Conservation (phyloP, 2,329 filamentous ascomycete species). For the Beauveria sp. region DNA sequence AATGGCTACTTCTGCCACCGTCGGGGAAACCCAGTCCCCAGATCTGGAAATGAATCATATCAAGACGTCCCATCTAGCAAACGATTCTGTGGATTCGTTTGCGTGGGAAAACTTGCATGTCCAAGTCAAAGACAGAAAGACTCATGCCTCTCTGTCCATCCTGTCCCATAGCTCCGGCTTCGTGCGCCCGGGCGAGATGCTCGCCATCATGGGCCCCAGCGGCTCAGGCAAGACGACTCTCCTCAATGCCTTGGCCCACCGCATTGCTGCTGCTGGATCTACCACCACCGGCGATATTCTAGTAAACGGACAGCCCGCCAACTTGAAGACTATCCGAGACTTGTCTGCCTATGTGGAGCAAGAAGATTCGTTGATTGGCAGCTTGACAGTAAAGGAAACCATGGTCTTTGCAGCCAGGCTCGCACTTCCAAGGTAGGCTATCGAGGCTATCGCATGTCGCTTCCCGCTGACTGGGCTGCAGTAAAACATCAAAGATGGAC, state of each 20-base stretch:
- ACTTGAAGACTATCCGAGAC: slow-evolving; percentile 49
- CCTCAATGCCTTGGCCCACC: slow-evolving; percentile 67
- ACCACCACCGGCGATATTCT: slow-evolving; percentile 44
- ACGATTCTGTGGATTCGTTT: slow-evolving; percentile 55
- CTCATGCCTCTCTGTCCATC: slow-evolving; percentile 12
- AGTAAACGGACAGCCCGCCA: slow-evolving; percentile 51
- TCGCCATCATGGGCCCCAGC: slow-evolving; percentile 74
- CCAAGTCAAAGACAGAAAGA: slow-evolving; percentile 58
- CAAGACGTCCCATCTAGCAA: slow-evolving; percentile 42
- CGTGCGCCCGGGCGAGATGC: slow-evolving; percentile 50
- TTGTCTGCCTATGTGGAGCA: slow-evolving; percentile 79
- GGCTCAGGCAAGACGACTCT: slow-evolving; percentile 76
- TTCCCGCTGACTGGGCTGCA: slow-evolving; percentile 10
- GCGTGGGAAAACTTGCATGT: slow-evolving; percentile 60
- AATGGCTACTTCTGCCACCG: background rate
- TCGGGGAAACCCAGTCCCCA: background rate
- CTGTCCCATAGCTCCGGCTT: slow-evolving; percentile 14
- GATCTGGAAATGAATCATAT: slow-evolving; percentile 12
- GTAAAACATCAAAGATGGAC: slow-evolving; percentile 40
- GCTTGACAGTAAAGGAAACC: slow-evolving; percentile 73
- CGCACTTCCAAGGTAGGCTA: slow-evolving; percentile 23
- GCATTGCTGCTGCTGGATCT: slow-evolving; percentile 35
- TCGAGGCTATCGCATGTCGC: no score
- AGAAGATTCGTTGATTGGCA: slow-evolving; percentile 76
- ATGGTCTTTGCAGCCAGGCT: slow-evolving; percentile 70